phyloP scores from a whole-genome alignment of 805 yeast species.

The Candida qinlingensis region DNA sequence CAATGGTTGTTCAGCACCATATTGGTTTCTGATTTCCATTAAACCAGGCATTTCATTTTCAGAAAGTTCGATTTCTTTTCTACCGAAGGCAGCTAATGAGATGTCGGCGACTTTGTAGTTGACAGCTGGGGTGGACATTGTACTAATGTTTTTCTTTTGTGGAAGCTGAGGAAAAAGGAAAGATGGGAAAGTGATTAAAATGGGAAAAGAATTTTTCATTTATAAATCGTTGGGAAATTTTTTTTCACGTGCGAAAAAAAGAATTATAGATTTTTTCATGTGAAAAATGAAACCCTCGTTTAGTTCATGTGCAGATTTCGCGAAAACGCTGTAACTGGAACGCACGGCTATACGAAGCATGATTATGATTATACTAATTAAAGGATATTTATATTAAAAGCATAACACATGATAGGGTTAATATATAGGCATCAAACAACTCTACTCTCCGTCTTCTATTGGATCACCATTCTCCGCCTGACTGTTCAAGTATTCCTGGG shows the following conservation, averaged over 20 bases:
- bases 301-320: too few species aligned
- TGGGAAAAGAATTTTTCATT: not conserved
- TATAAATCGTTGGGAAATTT: too few species aligned
- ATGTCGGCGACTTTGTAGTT: constrained; percentile 96
- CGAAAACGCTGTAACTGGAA: too few species aligned
- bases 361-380: too few species aligned
- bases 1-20: constrained; percentile 89
- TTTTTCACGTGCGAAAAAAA: too few species aligned
- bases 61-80: constrained; percentile 97
- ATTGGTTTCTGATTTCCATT: constrained; percentile 92
- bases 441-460: constrained; percentile 4
- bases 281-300: too few species aligned
- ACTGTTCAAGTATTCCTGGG: constrained; percentile 42
- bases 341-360: too few species aligned
- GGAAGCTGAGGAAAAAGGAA: not conserved
- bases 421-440: not conserved
- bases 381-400: too few species aligned
- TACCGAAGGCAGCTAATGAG: constrained; percentile 98
- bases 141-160: not conserved
- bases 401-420: too few species aligned
- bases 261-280: too few species aligned
- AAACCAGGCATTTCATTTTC: constrained; percentile 99
- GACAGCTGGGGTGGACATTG: constrained; percentile 56
- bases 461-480: constrained; percentile 19
- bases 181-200: not conserved